Percentiles rank a stretch among this genome's conserved stretches.
Evolutionary conservation across 1,284 basidiomycete species (phyloP).

Genomic region (Irpex sp.): DNA sequence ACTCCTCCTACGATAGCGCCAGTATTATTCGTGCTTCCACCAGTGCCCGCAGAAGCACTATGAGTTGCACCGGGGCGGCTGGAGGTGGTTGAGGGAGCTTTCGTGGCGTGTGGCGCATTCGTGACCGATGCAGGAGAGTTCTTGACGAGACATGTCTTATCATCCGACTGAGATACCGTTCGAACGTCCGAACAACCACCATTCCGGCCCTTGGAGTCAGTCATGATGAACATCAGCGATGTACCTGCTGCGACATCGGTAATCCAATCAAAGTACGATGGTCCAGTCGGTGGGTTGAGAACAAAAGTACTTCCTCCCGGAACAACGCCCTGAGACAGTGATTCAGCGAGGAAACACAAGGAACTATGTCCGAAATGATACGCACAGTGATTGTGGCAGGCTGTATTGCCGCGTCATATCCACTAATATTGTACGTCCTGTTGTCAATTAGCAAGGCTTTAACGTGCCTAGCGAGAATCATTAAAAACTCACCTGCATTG

Average conservation of each 20-base stretch:
- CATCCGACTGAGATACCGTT: constrained; percentile 46
- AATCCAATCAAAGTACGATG: constrained; percentile 51
- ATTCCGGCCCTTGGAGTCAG: constrained; percentile 49
- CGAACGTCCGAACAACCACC: constrained; percentile 57
- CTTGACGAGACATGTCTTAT: constrained; percentile 47
- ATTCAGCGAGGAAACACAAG: not conserved
- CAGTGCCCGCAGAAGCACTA: not conserved
- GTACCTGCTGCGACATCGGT: constrained; percentile 58
- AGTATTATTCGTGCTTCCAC: constrained; percentile 8
- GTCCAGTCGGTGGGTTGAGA: constrained; percentile 42
- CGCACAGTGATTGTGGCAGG: constrained; percentile 59
- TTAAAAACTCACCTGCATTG: constrained; percentile 55
- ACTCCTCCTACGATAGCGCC: constrained; percentile 12
- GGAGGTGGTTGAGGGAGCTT: constrained; percentile 23
- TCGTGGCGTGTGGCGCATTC: constrained; percentile 23
- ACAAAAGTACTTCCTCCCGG: constrained; percentile 54
- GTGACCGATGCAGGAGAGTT: constrained; percentile 49
- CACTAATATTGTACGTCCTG: constrained; percentile 52
- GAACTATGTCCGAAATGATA: constrained; percentile 17
- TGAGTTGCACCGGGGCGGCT: constrained; percentile 49
- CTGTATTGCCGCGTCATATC: constrained; percentile 46
- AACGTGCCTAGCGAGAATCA: not conserved
- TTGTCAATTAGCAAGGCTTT: not conserved
- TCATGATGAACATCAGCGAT: constrained; percentile 56
- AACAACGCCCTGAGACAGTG: constrained; percentile 49